Conservation (phyloP, 2,329 filamentous ascomycete genomes). For the Phialocephala sp. region DNA sequence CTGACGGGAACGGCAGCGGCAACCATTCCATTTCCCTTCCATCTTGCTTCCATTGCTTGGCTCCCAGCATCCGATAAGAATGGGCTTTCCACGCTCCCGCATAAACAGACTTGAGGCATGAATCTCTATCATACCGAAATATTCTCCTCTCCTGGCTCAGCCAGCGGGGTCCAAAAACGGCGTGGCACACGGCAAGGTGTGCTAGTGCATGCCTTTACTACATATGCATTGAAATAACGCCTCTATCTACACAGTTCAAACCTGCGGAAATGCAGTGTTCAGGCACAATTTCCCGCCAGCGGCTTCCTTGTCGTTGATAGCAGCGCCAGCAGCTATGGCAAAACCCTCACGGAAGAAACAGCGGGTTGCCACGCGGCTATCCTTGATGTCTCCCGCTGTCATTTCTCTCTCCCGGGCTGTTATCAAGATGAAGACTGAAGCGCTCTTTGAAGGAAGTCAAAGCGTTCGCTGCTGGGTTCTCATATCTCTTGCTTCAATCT, state of each 20-base stretch:
- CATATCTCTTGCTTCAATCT: background rate
- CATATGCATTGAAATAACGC: background rate
- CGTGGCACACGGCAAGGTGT: background rate
- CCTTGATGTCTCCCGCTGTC: background rate
- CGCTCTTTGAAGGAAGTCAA: background rate
- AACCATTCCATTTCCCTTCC: conserved; percentile 10
- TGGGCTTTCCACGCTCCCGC: background rate
- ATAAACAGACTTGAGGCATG: background rate
- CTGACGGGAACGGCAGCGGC: background rate
- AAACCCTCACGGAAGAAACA: background rate
- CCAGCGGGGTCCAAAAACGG: background rate
- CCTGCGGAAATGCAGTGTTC: conserved; percentile 3
- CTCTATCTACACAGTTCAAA: background rate
- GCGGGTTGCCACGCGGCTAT: background rate
- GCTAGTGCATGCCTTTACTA: background rate
- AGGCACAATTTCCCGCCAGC: background rate
- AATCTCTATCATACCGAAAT: background rate
- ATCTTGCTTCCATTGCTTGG: conserved; percentile 11
- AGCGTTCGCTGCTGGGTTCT: background rate
- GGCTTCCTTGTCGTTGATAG: background rate
- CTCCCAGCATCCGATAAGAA: background rate
- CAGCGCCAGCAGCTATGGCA: background rate
- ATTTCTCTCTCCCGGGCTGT: background rate
- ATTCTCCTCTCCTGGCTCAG: background rate
- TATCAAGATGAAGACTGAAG: background rate